These are phyloP conservation scores for Cicer yamashitae DNA, from an alignment of 306 rosid species.

Conservation along the genomic window DNA sequence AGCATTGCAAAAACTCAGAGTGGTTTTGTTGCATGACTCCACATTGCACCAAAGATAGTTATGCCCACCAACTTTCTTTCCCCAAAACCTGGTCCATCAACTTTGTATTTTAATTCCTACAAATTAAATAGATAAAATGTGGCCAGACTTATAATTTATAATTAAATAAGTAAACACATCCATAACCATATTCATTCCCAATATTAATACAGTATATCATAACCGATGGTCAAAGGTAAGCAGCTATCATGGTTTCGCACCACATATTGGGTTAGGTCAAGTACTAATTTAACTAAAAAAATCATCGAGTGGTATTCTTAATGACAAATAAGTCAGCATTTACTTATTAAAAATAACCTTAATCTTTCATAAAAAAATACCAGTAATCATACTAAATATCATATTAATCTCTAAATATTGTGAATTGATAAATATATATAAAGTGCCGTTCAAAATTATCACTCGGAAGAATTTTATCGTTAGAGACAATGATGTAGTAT, in stretches of 20 bases:
- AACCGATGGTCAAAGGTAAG: neutral
- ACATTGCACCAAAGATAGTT: conserved; percentile 53
- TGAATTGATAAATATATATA: too few species aligned
- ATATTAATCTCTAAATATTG: too few species aligned
- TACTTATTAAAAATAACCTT: too few species aligned
- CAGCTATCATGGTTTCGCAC: conserved; percentile 47
- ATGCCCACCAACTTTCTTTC: conserved; percentile 63
- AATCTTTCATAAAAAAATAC: too few species aligned
- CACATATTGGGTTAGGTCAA: conserved; percentile 17
- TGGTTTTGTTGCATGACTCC: conserved; percentile 61
- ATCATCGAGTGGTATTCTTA: neutral
- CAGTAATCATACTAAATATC: too few species aligned
- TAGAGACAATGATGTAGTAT: too few species aligned
- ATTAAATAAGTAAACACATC: conserved; percentile 21
- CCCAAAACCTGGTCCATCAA: conserved; percentile 54
- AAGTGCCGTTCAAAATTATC: too few species aligned
- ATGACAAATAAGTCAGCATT: too few species aligned
- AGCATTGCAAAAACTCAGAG: conserved; percentile 43
- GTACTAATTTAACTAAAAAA: neutral
- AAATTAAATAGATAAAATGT: conserved; percentile 12
- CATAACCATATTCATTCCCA: neutral
- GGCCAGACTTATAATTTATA: conserved; percentile 17
- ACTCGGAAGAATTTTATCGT: too few species aligned
- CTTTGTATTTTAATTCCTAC: conserved; percentile 52
- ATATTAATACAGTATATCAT: neutral